Base-by-base conservation (phyloP, 176 grass and related monocot species). In the Lolium rigidum region DNA sequence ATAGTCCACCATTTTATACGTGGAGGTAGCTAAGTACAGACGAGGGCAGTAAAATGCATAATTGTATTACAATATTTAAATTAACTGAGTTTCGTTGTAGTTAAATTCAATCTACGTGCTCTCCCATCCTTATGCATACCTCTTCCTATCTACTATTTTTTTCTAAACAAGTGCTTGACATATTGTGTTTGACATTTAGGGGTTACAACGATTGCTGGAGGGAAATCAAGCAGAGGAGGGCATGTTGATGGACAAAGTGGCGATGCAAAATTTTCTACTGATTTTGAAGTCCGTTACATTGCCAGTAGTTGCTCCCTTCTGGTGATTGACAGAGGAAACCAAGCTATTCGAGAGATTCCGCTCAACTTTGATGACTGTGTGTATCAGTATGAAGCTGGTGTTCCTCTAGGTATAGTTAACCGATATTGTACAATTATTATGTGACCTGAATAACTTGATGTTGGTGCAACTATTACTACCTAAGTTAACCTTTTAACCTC, bases 161-260 rank as follows among this genome's bases (percentile, higher is more conserved):
- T 69, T 41, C 4, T 59, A 79, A 86, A 56, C 7, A 66, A 83
- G 59, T 67, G 5, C 37, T 80, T 84, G 84, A 89, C 37, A 63
- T 84, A n/a, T 73, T 80, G 21, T 80, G 38, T 88, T 12, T 70
- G 69, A 4, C 71, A 80, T 86, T 43, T 86, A 98, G 97, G 97
- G 39, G 86, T 95, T 88, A 98, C 94, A 50, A 98, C 97, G 77
- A 98, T 98, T 89, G 97, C 97, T 57, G 95, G 95, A 65, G 95
- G 95, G 2, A 98, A 95, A 83, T 90, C 91, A 89, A 88, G 81
- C 54, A 93, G 83, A 95, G 93, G 93, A 80, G 93, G 91, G 48
- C 95, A 95, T 75, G 76, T 95, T n/a, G 95, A 98, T 80, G 93
- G 93, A 67, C 93, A 91, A 26, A 95, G 97, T 48, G 92, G 92